phyloP scores from a whole-genome alignment of 2,329 filamentous ascomycete species.

The Myriosclerotinia curreyana region DNA sequence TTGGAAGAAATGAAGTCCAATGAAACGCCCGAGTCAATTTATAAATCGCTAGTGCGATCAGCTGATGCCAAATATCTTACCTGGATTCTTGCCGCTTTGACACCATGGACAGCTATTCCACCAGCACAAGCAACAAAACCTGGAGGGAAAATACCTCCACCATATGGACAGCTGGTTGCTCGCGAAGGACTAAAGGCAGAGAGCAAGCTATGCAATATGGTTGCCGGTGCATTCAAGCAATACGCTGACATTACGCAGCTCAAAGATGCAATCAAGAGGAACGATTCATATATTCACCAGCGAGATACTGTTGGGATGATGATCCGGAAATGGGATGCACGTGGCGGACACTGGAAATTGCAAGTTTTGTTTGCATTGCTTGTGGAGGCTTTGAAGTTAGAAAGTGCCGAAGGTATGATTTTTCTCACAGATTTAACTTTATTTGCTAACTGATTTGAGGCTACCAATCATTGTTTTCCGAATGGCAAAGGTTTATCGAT shows the following conservation, averaged over 20 bases:
- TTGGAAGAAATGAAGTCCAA: constrained; percentile 52
- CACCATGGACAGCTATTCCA: constrained; percentile 64
- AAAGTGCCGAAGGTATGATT: constrained; percentile 20
- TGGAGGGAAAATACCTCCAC: constrained; percentile 51
- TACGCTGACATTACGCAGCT: constrained; percentile 59
- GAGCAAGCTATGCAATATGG: constrained; percentile 69
- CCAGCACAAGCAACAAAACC: constrained; percentile 42
- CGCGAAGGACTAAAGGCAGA: constrained; percentile 76
- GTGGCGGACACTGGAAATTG: constrained; percentile 62
- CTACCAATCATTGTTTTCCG: constrained; percentile 43
- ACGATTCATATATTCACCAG: constrained; percentile 47
- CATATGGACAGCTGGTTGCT: constrained; percentile 61
- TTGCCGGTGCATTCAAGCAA: constrained; percentile 63
- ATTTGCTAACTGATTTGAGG: constrained; percentile 24
- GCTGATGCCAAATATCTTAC: constrained; percentile 66
- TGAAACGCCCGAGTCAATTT: constrained; percentile 48
- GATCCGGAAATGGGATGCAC: constrained; percentile 66
- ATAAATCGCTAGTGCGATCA: constrained; percentile 56
- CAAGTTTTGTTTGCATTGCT: constrained; percentile 68
- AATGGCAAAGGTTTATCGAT: constrained; percentile 56
- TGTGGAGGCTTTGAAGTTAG: constrained; percentile 54
- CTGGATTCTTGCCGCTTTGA: constrained; percentile 73
- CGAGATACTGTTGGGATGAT: constrained; percentile 70
- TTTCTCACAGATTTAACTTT: background rate
- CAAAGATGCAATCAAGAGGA: constrained; percentile 53